Conservation (phyloP, 2,329 filamentous ascomycete genomes). For the Fusarium abutilonis region DNA sequence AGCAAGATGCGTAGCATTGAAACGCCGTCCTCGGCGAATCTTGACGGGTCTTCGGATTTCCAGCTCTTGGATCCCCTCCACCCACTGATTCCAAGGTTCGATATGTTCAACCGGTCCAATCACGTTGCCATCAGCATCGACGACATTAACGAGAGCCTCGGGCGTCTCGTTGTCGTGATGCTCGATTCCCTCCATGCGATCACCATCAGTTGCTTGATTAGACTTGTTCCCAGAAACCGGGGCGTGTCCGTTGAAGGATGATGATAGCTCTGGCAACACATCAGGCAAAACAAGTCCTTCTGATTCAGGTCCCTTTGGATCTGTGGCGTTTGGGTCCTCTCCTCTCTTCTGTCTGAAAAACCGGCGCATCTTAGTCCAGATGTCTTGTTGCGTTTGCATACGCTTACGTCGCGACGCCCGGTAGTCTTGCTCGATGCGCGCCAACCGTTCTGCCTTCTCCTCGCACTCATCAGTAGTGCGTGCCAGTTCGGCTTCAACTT, state of each 20-base stretch:
- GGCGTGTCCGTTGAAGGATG: constrained; percentile 23
- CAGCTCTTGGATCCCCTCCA: constrained; percentile 51
- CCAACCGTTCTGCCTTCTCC: constrained; percentile 50
- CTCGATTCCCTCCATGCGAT: constrained; percentile 38
- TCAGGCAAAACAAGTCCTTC: constrained; percentile 26
- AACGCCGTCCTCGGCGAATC: constrained; percentile 56
- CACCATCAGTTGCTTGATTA: constrained; percentile 5
- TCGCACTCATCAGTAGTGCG: constrained; percentile 46
- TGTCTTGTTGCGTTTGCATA: constrained; percentile 44
- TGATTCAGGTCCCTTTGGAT: constrained; percentile 28
- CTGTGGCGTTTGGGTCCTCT: constrained; percentile 31
- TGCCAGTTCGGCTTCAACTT: constrained; percentile 53
- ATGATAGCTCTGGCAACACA: constrained; percentile 14
- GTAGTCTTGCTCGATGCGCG: constrained; percentile 48
- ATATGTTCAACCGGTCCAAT: constrained; percentile 53
- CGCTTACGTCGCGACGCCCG: constrained; percentile 44
- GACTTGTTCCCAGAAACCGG: not conserved
- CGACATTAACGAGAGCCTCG: constrained; percentile 49
- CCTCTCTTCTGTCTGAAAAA: constrained; percentile 50
- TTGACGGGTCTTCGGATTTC: constrained; percentile 54
- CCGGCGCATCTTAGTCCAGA: constrained; percentile 47
- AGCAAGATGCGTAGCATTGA: constrained; percentile 52
- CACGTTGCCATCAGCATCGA: constrained; percentile 51
- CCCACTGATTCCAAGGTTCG: constrained; percentile 54
- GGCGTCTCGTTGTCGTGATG: constrained; percentile 19